Percentiles rank a stretch among this genome's conserved stretches.
Evolutionary conservation across 495 filamentous ascomycete species (phyloP).

Genomic region (Astrocystis sublimbata): DNA sequence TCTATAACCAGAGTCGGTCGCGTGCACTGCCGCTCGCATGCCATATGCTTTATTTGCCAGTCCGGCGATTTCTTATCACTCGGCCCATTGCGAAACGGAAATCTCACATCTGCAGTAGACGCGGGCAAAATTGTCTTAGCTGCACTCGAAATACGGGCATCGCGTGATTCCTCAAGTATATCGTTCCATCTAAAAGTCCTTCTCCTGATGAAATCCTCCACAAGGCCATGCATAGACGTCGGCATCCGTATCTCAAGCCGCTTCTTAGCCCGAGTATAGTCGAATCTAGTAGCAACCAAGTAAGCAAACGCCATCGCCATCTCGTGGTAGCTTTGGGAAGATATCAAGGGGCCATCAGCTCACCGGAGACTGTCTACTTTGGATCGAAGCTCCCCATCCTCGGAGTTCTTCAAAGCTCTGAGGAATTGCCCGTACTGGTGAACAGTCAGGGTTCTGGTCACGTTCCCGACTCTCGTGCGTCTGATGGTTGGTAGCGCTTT

Average conservation of each 20-base stretch:
- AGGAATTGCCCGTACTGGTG: conserved; percentile 4
- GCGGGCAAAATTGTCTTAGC: background rate
- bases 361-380: conserved; percentile 1
- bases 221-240: background rate
- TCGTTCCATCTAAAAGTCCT: background rate
- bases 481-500: background rate
- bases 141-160: background rate
- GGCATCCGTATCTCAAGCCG: background rate
- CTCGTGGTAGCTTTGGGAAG: background rate
- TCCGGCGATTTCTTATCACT: conserved; percentile 1
- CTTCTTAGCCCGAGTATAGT: conserved; percentile 7
- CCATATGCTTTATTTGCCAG: background rate
- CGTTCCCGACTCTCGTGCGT: background rate
- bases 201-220: background rate
- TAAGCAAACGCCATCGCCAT: background rate
- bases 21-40: background rate
- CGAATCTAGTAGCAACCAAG: background rate
- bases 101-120: background rate
- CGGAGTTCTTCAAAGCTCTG: background rate
- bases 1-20: background rate
- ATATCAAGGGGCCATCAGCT: no score
- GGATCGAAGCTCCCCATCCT: background rate
- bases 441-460: background rate
- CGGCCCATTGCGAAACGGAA: background rate
- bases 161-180: background rate